Base-by-base conservation (phyloP, 2,329 filamentous ascomycete genomes). In the Talaromyces sp. region DNA sequence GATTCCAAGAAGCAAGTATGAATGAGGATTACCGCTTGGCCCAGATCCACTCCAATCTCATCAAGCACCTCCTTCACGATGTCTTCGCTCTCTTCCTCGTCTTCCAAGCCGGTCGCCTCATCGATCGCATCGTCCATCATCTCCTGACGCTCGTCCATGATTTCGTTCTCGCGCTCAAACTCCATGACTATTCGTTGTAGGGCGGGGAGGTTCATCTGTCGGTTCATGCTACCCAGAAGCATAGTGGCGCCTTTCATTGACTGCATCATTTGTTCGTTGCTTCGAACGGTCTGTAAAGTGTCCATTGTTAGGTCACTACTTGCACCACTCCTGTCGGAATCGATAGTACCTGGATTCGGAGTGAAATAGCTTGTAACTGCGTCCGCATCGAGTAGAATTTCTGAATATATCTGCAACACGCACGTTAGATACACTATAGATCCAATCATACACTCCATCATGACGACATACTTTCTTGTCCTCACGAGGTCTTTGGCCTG, bases 111-210 rank as follows among this genome's bases (percentile, higher is more conserved):
- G 72, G 95, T 97, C 59, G 94, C 93, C 77, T 99, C 95, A 75
- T 99, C 95, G 67, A 99, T 95, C 22, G 93, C 94, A 78, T 98
- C 95, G 75, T 98, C 94, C 95, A 99, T 98, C 91, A 99, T 97
- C 79, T 98, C 95, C 78, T 98, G 93, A 69, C 95, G 87, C 80
- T 98, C 93, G 72, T 99, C 95, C 95, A 99, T 99, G 66, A 99
- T 93, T 74, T 98, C 95, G 80, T 98, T 99, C 79, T 99, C 95
- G 73, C 92, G 90, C 81, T 99, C 95, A 73, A 99, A 99, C 75
- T 99, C 95, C 93, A 97, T 97, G 22, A 95, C 94, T 75, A 99
- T 99, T 65, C 94, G 88, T 78, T 98, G 94, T 39, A 99, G 83
- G 19, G 93, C 93, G 0, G 95, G 95, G 2, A 99, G 87, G 75